A percentile compares a stretch with the other conserved stretches of the same genome.
phyloP scores from a whole-genome alignment of 2,329 filamentous ascomycete genomes.

The Pezicula carpinea region DNA sequence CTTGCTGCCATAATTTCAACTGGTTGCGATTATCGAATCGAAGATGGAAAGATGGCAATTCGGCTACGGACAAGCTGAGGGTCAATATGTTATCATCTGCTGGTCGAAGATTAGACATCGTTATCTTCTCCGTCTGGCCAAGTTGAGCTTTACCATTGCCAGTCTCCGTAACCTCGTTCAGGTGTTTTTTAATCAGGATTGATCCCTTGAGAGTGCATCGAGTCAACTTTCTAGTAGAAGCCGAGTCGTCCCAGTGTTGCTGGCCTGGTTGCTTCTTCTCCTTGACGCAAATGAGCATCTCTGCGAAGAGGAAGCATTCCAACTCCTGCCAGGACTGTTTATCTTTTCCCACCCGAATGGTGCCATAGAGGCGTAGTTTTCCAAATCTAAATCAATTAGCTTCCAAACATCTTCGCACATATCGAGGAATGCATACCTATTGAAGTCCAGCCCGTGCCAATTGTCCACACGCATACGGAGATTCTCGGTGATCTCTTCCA shows the following conservation, averaged over 20 bases:
- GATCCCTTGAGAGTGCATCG: conserved; percentile 93
- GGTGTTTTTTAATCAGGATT: conserved; percentile 95
- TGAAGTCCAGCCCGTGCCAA: conserved; percentile 95
- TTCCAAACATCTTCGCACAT: conserved; percentile 9
- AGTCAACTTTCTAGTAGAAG: conserved; percentile 56
- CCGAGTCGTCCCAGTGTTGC: conserved; percentile 63
- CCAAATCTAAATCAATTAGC: conserved; percentile 61
- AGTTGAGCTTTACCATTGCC: conserved; percentile 39
- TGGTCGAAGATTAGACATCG: conserved; percentile 28
- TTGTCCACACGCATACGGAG: conserved; percentile 88
- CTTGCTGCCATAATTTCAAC: conserved; percentile 85
- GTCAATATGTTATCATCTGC: conserved; percentile 81
- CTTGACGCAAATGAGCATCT: conserved; percentile 99
- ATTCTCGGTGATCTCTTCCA: conserved; percentile 83
- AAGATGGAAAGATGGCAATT: conserved; percentile 91
- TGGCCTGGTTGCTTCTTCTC: conserved; percentile 71
- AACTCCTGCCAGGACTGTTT: conserved; percentile 95
- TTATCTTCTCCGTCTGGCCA: conserved; percentile 27
- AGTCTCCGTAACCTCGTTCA: conserved; percentile 79
- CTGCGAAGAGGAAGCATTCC: conserved; percentile 93
- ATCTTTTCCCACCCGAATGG: conserved; percentile 91
- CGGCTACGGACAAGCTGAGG: conserved; percentile 82
- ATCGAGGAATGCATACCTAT: conserved; percentile 46
- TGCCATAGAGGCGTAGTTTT: conserved; percentile 83
- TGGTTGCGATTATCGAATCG: conserved; percentile 80